Percentiles rank a stretch among this genome's conserved stretches.
These are phyloP conservation scores for Iris macrosiphon DNA, from an alignment of 106 monocot genomes.

Conservation along the genomic window DNA sequence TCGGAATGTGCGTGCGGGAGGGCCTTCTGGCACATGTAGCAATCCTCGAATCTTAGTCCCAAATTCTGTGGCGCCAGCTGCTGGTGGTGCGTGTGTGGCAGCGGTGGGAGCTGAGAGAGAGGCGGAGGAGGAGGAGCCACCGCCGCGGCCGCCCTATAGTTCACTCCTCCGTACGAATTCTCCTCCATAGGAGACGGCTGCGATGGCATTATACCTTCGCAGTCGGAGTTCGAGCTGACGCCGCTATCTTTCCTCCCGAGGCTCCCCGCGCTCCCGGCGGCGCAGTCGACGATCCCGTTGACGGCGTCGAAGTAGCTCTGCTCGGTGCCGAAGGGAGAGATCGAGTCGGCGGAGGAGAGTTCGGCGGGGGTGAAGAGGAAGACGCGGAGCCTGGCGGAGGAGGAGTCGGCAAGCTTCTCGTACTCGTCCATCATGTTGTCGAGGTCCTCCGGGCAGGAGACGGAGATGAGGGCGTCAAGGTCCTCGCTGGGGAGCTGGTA, in stretches of 20 bases:
- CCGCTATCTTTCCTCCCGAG: constrained; percentile 30
- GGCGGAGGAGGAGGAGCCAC: constrained; percentile 24
- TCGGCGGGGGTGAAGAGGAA: constrained; percentile 60
- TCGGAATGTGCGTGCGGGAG: constrained; percentile 69
- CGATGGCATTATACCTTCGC: too few species aligned
- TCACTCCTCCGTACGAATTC: too few species aligned
- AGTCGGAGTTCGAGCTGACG: constrained; percentile 19
- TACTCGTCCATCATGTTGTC: constrained; percentile 87
- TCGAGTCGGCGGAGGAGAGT: background rate
- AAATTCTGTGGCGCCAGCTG: too few species aligned
- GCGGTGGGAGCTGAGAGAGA: constrained; percentile 48
- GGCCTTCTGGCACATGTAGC: constrained; percentile 36
- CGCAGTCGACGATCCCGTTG: constrained; percentile 19
- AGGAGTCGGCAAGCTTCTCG: constrained; percentile 41
- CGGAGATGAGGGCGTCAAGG: constrained; percentile 58
- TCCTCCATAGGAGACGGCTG: too few species aligned
- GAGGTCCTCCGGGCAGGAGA: constrained; percentile 48
- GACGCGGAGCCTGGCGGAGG: constrained; percentile 48
- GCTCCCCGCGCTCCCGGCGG: constrained; percentile 20
- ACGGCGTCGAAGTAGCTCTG: constrained; percentile 52
- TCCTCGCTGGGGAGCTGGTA: constrained; percentile 80
- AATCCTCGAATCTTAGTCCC: constrained; percentile 34
- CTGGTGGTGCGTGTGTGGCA: constrained; percentile 27
- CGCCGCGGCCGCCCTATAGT: too few species aligned
- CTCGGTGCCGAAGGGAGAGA: constrained; percentile 7